phyloP scores from a whole-genome alignment of 495 filamentous ascomycete genomes.

The Hypoxylon intermedium region DNA sequence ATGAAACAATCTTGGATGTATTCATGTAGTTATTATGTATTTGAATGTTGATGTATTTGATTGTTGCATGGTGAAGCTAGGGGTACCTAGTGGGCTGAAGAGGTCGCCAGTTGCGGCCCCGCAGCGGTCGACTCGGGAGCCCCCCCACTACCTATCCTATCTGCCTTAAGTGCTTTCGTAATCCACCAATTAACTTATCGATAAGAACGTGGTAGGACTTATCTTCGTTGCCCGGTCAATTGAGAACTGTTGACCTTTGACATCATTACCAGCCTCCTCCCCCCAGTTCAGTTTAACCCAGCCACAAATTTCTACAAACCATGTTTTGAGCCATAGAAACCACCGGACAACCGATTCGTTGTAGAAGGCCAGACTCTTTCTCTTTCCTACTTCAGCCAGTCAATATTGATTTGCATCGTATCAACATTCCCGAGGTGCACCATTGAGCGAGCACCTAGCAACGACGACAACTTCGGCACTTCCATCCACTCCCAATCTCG shows the following conservation, averaged over 20 bases:
- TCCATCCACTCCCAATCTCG: conserved; percentile 15
- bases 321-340: conserved; percentile 35
- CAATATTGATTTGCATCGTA: conserved; percentile 8
- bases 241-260: conserved; percentile 41
- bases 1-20: too few species aligned
- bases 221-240: conserved; percentile 40
- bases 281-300: conserved; percentile 6
- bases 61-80: too few species aligned
- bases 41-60: too few species aligned
- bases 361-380: conserved; percentile 1
- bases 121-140: conserved; percentile 5
- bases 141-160: conserved; percentile 20
- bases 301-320: conserved; percentile 29
- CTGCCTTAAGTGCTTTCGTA: not conserved
- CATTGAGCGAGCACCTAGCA: conserved; percentile 5
- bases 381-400: conserved; percentile 1
- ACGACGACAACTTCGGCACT: conserved; percentile 5
- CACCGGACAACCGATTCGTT: conserved; percentile 29
- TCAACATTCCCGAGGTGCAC: conserved; percentile 20
- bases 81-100: too few species aligned
- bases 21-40: too few species aligned
- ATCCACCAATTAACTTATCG: conserved; percentile 1
- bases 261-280: conserved; percentile 38
- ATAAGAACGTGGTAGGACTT: conserved; percentile 8
- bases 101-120: not conserved